These are phyloP conservation scores for Comarum palustre DNA, from an alignment of 306 rosid genomes.

Conservation along the genomic window DNA sequence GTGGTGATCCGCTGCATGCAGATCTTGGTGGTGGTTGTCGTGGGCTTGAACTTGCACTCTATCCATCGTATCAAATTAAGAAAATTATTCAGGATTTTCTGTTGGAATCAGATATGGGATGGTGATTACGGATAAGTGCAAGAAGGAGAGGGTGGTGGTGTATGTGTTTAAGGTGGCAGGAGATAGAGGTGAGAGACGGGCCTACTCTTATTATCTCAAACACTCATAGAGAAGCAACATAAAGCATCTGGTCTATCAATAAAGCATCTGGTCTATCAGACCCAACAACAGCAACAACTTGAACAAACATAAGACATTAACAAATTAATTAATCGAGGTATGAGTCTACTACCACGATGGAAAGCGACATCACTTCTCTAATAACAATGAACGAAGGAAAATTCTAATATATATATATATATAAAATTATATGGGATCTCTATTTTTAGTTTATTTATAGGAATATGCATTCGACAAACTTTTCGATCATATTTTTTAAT, in stretches of 20 bases:
- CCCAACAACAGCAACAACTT: constrained; percentile 23
- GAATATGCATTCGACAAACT: too few relatives aligned
- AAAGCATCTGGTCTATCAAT: constrained; percentile 66
- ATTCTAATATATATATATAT: too few relatives aligned
- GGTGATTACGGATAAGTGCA: constrained; percentile 41
- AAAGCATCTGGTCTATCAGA: constrained; percentile 60
- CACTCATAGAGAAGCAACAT: constrained; percentile 63
- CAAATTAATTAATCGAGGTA: constrained; percentile 21
- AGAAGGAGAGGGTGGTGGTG: constrained; percentile 28
- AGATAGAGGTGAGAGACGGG: constrained; percentile 35
- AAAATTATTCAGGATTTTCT: constrained; percentile 12
- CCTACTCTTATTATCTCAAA: constrained; percentile 16
- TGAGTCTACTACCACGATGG: constrained; percentile 19
- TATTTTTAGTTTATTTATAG: too few relatives aligned
- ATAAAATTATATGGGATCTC: too few relatives aligned
- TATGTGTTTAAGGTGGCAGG: constrained; percentile 61
- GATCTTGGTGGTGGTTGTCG: constrained; percentile 31
- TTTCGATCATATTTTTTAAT: too few relatives aligned
- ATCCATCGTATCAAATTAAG: neutral
- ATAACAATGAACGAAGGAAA: too few relatives aligned
- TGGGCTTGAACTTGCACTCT: constrained; percentile 4
- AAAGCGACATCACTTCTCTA: constrained; percentile 8
- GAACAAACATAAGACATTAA: constrained; percentile 23
- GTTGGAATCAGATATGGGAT: constrained; percentile 25
- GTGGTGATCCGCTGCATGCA: constrained; percentile 48